Evolutionary conservation across 2,329 filamentous ascomycete species (phyloP), one percentile per base, ranked within the genome.

Genomic region (Triangularia setosa): DNA sequence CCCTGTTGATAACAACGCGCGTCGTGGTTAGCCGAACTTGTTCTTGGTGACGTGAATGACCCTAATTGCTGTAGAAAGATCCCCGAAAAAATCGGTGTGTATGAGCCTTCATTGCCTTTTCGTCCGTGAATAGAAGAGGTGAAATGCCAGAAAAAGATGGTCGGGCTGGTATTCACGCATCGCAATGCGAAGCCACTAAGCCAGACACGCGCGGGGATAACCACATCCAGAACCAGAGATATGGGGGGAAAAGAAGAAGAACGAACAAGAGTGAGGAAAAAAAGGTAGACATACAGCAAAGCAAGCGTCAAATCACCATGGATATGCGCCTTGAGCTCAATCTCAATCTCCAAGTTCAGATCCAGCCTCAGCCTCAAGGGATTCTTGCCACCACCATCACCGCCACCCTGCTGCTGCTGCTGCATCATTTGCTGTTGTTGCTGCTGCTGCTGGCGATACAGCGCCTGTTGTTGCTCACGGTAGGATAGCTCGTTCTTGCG

Each of bases 261-360:
- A 18, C 23, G 16, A n/a, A 40, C 54, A 25, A 35, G 44, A n/a
- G 27, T 60, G 61, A 28, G n/a, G n/a, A 52, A 48, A 53, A 54
- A 44, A 44, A 28, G 27, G 35, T 23, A 14, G 4, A 77, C 79
- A 70, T 83, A 92, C 90, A 90, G 86, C 73, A 92, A 80, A 64
- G 85, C 87, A 65, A 92, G 76, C 8, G 89, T 91, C 72, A 93
- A 75, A 78, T 93, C 90, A 71, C 90, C 90, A 70, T 92, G 86
- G 67, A 93, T 92, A 74, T 86, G 89, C 21, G 90, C 90, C 80
- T 92, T 92, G 62, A 93, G 79, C 75, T 92, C 87, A 69, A 93
- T 90, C 78, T 93, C 90, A 60, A 93, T 83, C 72, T 93, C 90
- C 61, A 93, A 78, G 76, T 93, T 93, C 62, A 92, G 79, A 73